These are phyloP conservation scores for Microdochium trichocladiopsis DNA, from an alignment of 2,329 filamentous ascomycete genomes.

Conservation along the genomic window DNA sequence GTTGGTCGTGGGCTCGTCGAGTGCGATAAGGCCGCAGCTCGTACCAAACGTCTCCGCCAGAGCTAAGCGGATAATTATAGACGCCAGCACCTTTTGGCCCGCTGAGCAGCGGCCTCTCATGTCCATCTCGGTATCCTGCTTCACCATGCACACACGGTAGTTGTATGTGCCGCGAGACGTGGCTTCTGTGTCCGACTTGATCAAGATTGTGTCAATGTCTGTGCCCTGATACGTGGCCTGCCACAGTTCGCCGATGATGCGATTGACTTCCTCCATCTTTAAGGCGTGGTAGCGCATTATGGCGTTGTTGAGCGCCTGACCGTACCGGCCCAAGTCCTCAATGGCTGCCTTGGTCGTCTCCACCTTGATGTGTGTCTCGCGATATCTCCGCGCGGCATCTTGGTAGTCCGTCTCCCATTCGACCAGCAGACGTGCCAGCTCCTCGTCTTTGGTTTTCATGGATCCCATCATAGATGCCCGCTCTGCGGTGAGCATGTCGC, in stretches of 20 bases:
- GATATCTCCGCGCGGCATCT: constrained; percentile 72
- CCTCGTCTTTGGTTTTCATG: constrained; percentile 78
- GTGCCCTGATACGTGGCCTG: constrained; percentile 93
- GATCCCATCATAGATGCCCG: constrained; percentile 68
- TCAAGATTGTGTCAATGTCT: constrained; percentile 93
- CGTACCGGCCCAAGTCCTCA: constrained; percentile 80
- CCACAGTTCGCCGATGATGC: constrained; percentile 94
- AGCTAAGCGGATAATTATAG: constrained; percentile 94
- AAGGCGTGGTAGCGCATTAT: constrained; percentile 95
- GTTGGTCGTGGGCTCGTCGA: constrained; percentile 97
- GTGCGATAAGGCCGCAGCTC: constrained; percentile 91
- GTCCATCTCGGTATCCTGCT: constrained; percentile 96
- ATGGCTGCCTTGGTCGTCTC: constrained; percentile 89
- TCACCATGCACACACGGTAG: constrained; percentile 97
- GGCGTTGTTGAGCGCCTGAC: constrained; percentile 81
- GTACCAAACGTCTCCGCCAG: constrained; percentile 94
- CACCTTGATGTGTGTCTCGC: constrained; percentile 81
- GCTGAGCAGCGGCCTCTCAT: constrained; percentile 97
- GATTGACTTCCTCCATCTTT: constrained; percentile 98
- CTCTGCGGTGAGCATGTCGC: constrained; percentile 64
- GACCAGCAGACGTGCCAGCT: constrained; percentile 62
- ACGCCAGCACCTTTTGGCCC: constrained; percentile 92
- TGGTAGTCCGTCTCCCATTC: constrained; percentile 87
- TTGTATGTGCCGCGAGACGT: constrained; percentile 81
- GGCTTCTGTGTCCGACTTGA: constrained; percentile 81